Evolutionary conservation across 2,329 filamentous ascomycete genomes (phyloP), one percentile per base, ranked within the genome.

Genomic region (Stagonosporopsis chrysanthemi): DNA sequence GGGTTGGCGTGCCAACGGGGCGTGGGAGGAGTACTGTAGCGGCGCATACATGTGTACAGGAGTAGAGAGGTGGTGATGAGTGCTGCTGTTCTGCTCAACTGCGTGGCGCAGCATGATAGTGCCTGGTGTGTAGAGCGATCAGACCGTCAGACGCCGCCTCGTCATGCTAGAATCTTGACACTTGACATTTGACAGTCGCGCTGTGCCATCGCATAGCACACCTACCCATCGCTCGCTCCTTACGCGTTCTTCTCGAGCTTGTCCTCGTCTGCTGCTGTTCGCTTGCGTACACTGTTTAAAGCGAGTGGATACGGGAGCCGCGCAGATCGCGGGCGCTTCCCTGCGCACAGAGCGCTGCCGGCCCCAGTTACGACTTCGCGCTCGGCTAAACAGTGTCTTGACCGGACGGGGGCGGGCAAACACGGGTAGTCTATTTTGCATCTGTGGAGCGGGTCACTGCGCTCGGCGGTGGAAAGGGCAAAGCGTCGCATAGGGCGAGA

Each of bases 241-340:
- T 3, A 22, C 17, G 17, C 35, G 4, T 19, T 38, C 17, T 22
- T 12, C n/a, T 22, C n/a, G 7, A 17, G n/a, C 7, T 19, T 12
- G n/a, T 19, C 19, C 17, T 12, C 9, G 9, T 22, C 12, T 14
- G 17, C 5, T 39, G 36, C 36, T 39, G 36, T 15, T 39, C 36
- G 36, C 36, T 19, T 22, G 48, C 23, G 22, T 14, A 17, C 33
- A 49, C 48, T 31, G 39, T n/a, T 39, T 7, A 1, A 6, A 22
- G 4, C 22, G 39, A 38, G 47, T 47, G 48, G 46, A 23, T 41
- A 46, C 41, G 6, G 36, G 43, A 48, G 22, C 19, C 51, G 28
- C 36, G 48, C 43, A 52, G 48, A 52, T 57, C 54, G 54, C 54
- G 54, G 54, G 38, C 43, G 47, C 39, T 51, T 45, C 47, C 53